phyloP scores from a whole-genome alignment of 352 stramenopile genomes.

The Globisporangium abappressorium region DNA sequence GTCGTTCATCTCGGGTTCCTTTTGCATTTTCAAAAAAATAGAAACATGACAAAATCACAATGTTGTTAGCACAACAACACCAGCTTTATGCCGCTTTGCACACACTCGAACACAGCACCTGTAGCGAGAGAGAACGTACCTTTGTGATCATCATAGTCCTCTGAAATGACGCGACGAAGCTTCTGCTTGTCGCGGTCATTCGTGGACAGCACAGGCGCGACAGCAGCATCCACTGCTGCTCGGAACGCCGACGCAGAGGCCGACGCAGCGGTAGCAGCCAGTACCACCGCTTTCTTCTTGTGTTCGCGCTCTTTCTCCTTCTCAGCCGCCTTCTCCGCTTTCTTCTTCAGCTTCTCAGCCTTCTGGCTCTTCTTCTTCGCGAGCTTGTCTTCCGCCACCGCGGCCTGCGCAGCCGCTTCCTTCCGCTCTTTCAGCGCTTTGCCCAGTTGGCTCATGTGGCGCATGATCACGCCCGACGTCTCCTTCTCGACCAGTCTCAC shows the following conservation, averaged over 20 bases:
- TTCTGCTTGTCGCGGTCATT: not conserved
- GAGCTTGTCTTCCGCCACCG: not conserved
- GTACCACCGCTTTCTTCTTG: not conserved
- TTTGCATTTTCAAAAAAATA: too few relatives aligned
- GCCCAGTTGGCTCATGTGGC: slow-evolving; percentile 54
- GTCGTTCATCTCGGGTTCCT: not conserved
- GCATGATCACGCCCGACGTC: slow-evolving; percentile 52
- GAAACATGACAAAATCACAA: too few relatives aligned
- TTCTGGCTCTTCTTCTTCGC: slow-evolving; percentile 10
- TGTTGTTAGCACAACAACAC: too few relatives aligned
- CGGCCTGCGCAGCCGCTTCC: not conserved
- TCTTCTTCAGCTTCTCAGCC: slow-evolving; percentile 11
- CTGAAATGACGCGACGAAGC: not conserved
- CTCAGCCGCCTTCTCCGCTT: slow-evolving; percentile 1
- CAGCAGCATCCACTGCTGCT: not conserved
- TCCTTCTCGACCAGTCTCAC: slow-evolving; percentile 39
- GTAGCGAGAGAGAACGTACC: not conserved
- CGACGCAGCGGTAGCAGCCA: not conserved
- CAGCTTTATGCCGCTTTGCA: too few relatives aligned
- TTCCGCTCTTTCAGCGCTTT: slow-evolving; percentile 41
- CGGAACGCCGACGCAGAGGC: slow-evolving; percentile 1
- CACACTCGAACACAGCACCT: not conserved
- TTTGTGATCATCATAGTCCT: not conserved
- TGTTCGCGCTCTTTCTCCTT: not conserved
- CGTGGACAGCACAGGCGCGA: not conserved